Evolutionary conservation across 352 stramenopile genomes (phyloP).

Genomic region (Phytophthora litchii): DNA sequence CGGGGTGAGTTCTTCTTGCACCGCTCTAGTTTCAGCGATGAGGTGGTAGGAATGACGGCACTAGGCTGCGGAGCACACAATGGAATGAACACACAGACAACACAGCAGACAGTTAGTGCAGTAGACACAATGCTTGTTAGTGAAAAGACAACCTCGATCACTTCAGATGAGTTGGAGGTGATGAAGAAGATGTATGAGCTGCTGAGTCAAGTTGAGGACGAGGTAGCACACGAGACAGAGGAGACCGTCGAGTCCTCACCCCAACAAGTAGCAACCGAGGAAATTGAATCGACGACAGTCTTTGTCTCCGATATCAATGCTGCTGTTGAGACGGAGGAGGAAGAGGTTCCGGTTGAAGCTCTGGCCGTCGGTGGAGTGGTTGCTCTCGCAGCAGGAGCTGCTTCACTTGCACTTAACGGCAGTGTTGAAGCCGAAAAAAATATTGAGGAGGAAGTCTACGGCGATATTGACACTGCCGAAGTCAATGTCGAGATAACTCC

Average conservation of each 20-base stretch:
- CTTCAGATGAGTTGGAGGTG: constrained; percentile 24
- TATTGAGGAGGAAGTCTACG: neutral
- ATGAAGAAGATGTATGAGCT: constrained; percentile 22
- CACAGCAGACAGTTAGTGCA: constrained; percentile 8
- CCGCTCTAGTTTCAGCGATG: constrained; percentile 26
- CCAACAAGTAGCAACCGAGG: neutral
- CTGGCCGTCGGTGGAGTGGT: neutral
- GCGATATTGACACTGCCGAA: neutral
- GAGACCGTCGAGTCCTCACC: neutral
- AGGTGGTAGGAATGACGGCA: constrained; percentile 16
- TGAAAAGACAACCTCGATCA: constrained; percentile 18
- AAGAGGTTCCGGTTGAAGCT: constrained; percentile 1
- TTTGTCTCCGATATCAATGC: neutral
- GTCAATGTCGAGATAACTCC: no score
- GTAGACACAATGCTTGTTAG: constrained; percentile 3
- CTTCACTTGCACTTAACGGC: neutral
- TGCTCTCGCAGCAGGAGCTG: constrained; percentile 3
- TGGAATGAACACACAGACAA: constrained; percentile 25
- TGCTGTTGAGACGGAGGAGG: neutral
- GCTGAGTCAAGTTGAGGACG: constrained; percentile 9
- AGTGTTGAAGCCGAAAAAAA: neutral
- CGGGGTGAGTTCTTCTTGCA: constrained; percentile 16
- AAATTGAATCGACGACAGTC: neutral
- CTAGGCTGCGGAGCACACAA: constrained; percentile 22
- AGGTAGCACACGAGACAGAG: constrained; percentile 1